Conservation (phyloP, 805 yeast genomes). For the Kodamaea fukazawae region DNA sequence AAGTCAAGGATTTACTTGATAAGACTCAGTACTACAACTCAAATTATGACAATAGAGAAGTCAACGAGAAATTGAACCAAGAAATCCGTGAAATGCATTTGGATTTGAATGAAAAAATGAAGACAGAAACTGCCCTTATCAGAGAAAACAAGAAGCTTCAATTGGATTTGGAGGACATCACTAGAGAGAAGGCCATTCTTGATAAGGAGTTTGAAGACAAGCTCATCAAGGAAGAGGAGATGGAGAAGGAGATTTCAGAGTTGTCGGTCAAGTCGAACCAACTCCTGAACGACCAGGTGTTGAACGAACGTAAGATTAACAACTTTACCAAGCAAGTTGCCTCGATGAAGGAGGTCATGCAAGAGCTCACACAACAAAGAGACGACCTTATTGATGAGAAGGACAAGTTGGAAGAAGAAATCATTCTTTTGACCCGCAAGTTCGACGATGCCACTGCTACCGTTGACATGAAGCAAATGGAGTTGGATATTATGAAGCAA, state of each 20-base stretch:
- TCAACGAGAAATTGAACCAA: slow-evolving; percentile 44
- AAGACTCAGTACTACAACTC: slow-evolving; percentile 53
- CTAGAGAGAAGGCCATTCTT: slow-evolving; percentile 22
- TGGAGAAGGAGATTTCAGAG: slow-evolving; percentile 29
- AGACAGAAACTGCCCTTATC: slow-evolving; percentile 63
- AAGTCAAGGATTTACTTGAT: slow-evolving; percentile 51
- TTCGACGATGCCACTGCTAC: slow-evolving; percentile 24
- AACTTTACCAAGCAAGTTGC: slow-evolving; percentile 48
- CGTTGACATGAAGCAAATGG: slow-evolving; percentile 27
- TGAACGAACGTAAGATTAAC: slow-evolving; percentile 35
- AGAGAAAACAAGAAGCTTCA: slow-evolving; percentile 61
- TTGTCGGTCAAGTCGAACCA: slow-evolving; percentile 26
- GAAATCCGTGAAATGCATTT: slow-evolving; percentile 55
- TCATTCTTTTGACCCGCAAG: slow-evolving; percentile 23
- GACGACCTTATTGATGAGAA: slow-evolving; percentile 50
- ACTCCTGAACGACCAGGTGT: slow-evolving; percentile 33
- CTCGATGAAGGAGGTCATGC: slow-evolving; percentile 56
- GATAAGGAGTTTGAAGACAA: slow-evolving; percentile 34
- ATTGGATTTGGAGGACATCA: slow-evolving; percentile 53
- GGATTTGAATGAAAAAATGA: slow-evolving; percentile 53
- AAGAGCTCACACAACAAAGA: slow-evolving; percentile 60
- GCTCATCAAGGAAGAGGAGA: slow-evolving; percentile 40
- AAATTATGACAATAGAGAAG: slow-evolving; percentile 39
- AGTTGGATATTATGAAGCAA: slow-evolving; percentile 28
- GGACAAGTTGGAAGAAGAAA: slow-evolving; percentile 30